Base-by-base conservation (phyloP, 345 rosid genomes). In the Theobroma cacao region DNA sequence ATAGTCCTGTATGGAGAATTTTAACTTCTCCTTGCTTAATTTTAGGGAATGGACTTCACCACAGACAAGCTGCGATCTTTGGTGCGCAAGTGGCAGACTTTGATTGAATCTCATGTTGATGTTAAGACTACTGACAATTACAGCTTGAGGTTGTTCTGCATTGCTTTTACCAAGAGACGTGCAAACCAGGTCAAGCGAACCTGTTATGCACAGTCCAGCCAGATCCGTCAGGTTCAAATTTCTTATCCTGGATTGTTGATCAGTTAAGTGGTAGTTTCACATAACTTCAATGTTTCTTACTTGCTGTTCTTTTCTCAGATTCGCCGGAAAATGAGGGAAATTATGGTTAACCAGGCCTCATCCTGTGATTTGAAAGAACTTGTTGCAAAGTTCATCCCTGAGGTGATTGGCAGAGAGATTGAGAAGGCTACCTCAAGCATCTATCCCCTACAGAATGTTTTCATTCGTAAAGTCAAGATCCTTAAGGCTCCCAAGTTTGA, bases 181-280 rank as follows among this genome's bases (percentile, higher is more conserved):
- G 87, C 89, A 20, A 91, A 91, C 83, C 92, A 89, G 81, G 84
- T 89, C 69, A 89, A 91, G 87, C 81, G 94, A 81, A 91, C 92
- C 28, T 84, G 91, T 66, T 90, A 90, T 83, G 92, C 94, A 0
- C 94, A 90, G 65, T 84, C 94, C 80, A 91, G 94, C 84, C 94
- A 91, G 80, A 87, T 91, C 12, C 69, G 85, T 62, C 91, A 88
- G 90, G 92, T 72, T 30, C 4, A n/a, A n/a, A 50, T 50, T 48
- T 50, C 28, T 30, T 8, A 11, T 24, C 12, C 18, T 20, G 34
- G 17, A 34, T n/a, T 22, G n/a, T 26, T 72, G 7, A 34, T 53
- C 30, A 1, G 3, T 52, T 4, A 10, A 22, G 9, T 34, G 11
- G 3, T 38, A 2, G 26, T 47, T 18, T 52, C 17, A 0, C 28